Evolutionary conservation across 345 rosid species (phyloP).

Genomic region (Stellera chamaejasme): DNA sequence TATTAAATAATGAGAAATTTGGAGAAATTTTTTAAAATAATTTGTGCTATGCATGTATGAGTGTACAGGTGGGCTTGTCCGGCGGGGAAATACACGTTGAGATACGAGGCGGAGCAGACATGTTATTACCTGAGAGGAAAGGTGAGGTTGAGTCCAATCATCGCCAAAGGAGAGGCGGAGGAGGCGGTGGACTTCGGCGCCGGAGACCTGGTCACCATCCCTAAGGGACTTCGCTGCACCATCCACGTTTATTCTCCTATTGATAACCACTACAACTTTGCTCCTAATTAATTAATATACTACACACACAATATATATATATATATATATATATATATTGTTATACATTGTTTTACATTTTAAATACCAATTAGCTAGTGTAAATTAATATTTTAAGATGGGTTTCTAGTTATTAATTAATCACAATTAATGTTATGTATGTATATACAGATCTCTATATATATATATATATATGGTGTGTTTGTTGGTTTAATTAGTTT

Average conservation of each 20-base stretch:
- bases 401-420: too few relatives aligned
- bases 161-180: conserved; percentile 25
- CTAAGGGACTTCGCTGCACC: conserved; percentile 39
- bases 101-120: conserved; percentile 29
- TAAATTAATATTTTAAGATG: too few relatives aligned
- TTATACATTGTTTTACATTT: too few relatives aligned
- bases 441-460: too few relatives aligned
- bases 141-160: conserved; percentile 23
- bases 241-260: conserved; percentile 25
- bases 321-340: too few relatives aligned
- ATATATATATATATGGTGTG: too few relatives aligned
- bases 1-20: background rate
- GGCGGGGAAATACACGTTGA: conserved; percentile 16
- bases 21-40: background rate
- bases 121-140: conserved; percentile 36
- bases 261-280: conserved; percentile 17
- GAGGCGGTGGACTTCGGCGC: conserved; percentile 44
- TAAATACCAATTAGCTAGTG: too few relatives aligned
- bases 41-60: background rate
- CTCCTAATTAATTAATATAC: background rate
- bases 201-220: conserved; percentile 40
- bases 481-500: too few relatives aligned
- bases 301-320: too few relatives aligned
- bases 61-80: conserved; percentile 15
- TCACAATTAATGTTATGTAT: too few relatives aligned